Percentiles rank a stretch among this genome's conserved stretches.
Conservation (phyloP, 2,329 filamentous ascomycete genomes). For the Blumeria hordei region DNA sequence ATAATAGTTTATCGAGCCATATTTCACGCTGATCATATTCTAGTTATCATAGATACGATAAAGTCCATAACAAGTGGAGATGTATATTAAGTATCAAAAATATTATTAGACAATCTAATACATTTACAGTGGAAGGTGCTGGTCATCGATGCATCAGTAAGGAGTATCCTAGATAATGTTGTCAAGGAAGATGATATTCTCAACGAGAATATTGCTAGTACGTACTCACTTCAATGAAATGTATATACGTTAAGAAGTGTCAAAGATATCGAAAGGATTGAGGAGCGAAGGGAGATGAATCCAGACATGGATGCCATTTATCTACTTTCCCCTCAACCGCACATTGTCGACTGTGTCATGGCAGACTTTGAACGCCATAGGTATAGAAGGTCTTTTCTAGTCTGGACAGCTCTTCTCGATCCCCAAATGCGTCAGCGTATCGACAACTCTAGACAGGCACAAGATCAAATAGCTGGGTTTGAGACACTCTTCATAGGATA, state of each 20-base stretch:
- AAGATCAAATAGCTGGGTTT: slow-evolving; percentile 56
- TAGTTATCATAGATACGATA: slow-evolving; percentile 51
- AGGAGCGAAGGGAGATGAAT: slow-evolving; percentile 61
- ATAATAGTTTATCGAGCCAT: slow-evolving; percentile 1
- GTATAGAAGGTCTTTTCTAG: slow-evolving; percentile 55
- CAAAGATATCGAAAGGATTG: slow-evolving; percentile 79
- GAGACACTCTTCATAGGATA: slow-evolving; percentile 71
- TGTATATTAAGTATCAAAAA: slow-evolving; percentile 24
- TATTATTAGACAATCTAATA: slow-evolving; percentile 4
- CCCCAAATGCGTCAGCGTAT: slow-evolving; percentile 47
- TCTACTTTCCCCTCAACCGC: slow-evolving; percentile 59
- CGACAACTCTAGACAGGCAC: slow-evolving; percentile 42
- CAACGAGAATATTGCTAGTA: slow-evolving; percentile 87
- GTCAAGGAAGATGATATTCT: slow-evolving; percentile 92
- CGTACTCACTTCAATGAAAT: slow-evolving; percentile 3
- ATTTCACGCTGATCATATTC: slow-evolving; percentile 5
- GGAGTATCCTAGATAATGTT: slow-evolving; percentile 72
- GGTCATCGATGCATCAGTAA: slow-evolving; percentile 63
- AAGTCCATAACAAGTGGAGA: slow-evolving; percentile 59
- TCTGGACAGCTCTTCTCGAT: slow-evolving; percentile 64
- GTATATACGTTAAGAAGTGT: neutral
- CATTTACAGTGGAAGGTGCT: slow-evolving; percentile 73
- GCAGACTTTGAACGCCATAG: slow-evolving; percentile 70
- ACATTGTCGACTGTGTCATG: slow-evolving; percentile 83
- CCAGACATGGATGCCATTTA: slow-evolving; percentile 89